Conservation (phyloP, 1,284 basidiomycete genomes). For the Somion occarium region DNA sequence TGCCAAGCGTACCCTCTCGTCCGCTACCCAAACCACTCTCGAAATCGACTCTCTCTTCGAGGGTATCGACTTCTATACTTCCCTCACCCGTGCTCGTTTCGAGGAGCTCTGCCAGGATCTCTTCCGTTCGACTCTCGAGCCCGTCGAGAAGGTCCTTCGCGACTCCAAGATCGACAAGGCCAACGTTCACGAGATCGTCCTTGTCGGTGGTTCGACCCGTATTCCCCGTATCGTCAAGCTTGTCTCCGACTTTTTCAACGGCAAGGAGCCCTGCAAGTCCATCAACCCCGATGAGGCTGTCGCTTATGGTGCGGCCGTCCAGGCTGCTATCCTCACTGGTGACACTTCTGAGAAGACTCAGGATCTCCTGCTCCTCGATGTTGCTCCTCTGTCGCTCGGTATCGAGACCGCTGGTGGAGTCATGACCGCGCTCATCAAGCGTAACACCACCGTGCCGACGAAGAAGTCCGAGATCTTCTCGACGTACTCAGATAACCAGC, state of each 20-base stretch:
- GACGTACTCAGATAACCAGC: conserved; percentile 99
- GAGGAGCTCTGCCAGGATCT: conserved; percentile 97
- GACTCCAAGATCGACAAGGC: conserved; percentile 98
- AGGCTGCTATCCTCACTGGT: conserved; percentile 97
- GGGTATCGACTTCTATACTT: conserved; percentile 98
- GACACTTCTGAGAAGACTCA: conserved; percentile 98
- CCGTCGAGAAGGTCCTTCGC: conserved; percentile 97
- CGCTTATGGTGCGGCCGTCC: conserved; percentile 98
- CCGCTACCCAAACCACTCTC: conserved; percentile 94
- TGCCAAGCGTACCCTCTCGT: conserved; percentile 98
- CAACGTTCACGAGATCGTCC: conserved; percentile 93
- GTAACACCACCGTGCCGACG: conserved; percentile 98
- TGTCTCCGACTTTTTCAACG: conserved; percentile 98
- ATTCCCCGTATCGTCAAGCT: conserved; percentile 98
- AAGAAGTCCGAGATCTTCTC: conserved; percentile 99
- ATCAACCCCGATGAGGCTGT: conserved; percentile 99
- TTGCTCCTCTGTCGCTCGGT: conserved; percentile 93
- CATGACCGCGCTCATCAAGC: conserved; percentile 96
- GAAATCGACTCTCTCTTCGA: conserved; percentile 98
- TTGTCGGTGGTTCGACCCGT: conserved; percentile 98
- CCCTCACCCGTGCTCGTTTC: conserved; percentile 97
- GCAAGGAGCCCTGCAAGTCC: conserved; percentile 92
- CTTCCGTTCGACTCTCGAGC: conserved; percentile 96
- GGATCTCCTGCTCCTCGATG: conserved; percentile 95
- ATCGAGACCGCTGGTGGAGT: conserved; percentile 99